A percentile compares a stretch with the other conserved stretches of the same genome.
Conservation (phyloP, 257 asterid species). For the Scutellaria minor region DNA sequence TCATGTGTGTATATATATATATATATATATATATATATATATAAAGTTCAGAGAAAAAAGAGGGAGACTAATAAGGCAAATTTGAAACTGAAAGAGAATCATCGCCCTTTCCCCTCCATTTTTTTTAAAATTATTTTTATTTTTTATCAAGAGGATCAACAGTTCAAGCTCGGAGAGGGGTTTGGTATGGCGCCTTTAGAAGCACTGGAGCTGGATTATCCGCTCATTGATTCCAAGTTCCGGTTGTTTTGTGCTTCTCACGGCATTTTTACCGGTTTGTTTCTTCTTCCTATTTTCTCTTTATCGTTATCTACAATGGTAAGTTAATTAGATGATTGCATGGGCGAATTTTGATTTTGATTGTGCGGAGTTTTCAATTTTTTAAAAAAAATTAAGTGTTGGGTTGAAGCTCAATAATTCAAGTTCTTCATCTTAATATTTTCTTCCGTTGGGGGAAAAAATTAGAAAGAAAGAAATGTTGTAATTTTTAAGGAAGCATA, state of each 20-base stretch:
- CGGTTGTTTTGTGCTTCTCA: constrained; percentile 70
- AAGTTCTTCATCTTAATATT: not conserved
- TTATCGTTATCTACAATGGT: not conserved
- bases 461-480: not conserved
- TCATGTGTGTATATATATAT: too few species aligned
- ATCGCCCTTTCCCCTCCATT: not conserved
- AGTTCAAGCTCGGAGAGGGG: not conserved
- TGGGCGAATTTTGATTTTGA: not conserved
- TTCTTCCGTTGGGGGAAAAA: not conserved
- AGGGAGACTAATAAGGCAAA: too few species aligned
- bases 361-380: not conserved
- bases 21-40: too few species aligned
- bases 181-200: constrained; percentile 65
- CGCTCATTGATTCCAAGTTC: constrained; percentile 65
- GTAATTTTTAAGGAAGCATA: not conserved
- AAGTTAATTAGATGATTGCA: not conserved
- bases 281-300: constrained; percentile 6
- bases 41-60: too few species aligned
- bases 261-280: constrained; percentile 68
- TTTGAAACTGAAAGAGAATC: not conserved
- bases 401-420: not conserved
- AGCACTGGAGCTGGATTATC: constrained; percentile 59
- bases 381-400: constrained; percentile 9
- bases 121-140: not conserved
- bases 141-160: not conserved